A percentile compares a stretch with the other conserved stretches of the same genome.
These are phyloP conservation scores for Phragmites australis DNA, from an alignment of 176 grass and related monocot genomes.

Conservation along the genomic window DNA sequence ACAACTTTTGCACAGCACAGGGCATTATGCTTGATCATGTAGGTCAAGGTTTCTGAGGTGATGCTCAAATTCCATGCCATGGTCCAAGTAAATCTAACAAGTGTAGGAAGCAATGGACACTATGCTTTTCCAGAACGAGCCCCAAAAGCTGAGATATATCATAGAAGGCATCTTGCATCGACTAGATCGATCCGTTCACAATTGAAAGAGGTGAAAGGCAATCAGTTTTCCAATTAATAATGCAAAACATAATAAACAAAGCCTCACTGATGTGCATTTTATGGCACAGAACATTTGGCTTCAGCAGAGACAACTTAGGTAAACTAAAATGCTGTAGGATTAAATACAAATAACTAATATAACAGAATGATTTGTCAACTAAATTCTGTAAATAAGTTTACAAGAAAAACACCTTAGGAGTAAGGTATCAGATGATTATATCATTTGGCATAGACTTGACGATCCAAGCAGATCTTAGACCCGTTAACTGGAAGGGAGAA, in stretches of 20 bases:
- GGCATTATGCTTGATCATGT: not conserved
- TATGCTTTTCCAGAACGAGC: not conserved
- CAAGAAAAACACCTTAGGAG: not conserved
- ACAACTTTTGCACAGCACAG: slow-evolving; percentile 1
- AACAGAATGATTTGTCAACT: not conserved
- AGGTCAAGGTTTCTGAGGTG: not conserved
- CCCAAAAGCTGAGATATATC: not conserved
- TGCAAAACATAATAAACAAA: not conserved
- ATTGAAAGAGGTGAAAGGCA: not conserved
- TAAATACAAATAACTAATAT: not conserved
- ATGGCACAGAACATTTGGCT: not conserved
- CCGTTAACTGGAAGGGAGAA: not conserved
- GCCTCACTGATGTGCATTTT: not conserved
- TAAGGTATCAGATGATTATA: not conserved
- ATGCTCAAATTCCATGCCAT: not conserved
- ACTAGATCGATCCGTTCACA: not conserved
- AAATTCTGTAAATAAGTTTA: not conserved
- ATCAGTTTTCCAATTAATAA: not conserved
- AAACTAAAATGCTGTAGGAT: not conserved
- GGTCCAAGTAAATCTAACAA: not conserved
- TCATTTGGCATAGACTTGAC: not conserved
- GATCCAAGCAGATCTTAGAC: not conserved
- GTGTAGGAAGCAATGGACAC: not conserved
- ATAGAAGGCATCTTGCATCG: not conserved
- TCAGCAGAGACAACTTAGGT: not conserved